Evolutionary conservation across 2,329 filamentous ascomycete species (phyloP), one percentile per base, ranked within the genome.

Genomic region (Cercospora beticola): DNA sequence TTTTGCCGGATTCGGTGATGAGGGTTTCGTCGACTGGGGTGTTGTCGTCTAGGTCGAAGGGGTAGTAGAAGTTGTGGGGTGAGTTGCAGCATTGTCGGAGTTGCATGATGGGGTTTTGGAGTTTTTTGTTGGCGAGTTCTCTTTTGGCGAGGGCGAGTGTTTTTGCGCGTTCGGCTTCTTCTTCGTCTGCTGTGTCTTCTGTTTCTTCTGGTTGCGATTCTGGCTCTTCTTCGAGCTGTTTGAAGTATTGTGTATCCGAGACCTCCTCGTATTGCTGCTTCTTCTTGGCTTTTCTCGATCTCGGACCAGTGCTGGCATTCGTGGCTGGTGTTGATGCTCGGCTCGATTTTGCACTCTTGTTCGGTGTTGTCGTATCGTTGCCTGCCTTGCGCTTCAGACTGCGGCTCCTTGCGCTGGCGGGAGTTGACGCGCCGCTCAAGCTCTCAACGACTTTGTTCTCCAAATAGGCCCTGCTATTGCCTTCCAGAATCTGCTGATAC

Each of bases 51-150:
- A 87, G 84, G 87, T 82, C 81, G 72, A 94, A 98, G 0, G 95
- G 94, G 77, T 93, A 96, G 81, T 97, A 98, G 79, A 99, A 98
- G 77, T 97, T 97, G 80, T 97, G 94, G 0, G 95, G 95, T 0
- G 89, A 92, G 79, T 99, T 97, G 80, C 95, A 98, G 10, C 92
- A 93, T 0, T 97, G 86, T 0, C 95, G 91, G 3, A 97, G 87
- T 78, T 99, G 95, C 85, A 97, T 93, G 21, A 98, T 82, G 0
- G 93, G 92, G 73, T 99, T 99, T 58, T 95, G 94, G 1, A 98
- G 85, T 76, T 97, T 97, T 82, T 98, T 98, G 54, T 88, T 87
- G 3, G 89, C 85, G n/a, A 98, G 92, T 78, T 97, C 92, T 65
- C 92, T 90, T 78, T 94, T 96, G 0, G 93, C 94, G 67, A 93